Conservation (phyloP, 192 early-diverging fungal genomes). For the Linnemannia hyalina region DNA sequence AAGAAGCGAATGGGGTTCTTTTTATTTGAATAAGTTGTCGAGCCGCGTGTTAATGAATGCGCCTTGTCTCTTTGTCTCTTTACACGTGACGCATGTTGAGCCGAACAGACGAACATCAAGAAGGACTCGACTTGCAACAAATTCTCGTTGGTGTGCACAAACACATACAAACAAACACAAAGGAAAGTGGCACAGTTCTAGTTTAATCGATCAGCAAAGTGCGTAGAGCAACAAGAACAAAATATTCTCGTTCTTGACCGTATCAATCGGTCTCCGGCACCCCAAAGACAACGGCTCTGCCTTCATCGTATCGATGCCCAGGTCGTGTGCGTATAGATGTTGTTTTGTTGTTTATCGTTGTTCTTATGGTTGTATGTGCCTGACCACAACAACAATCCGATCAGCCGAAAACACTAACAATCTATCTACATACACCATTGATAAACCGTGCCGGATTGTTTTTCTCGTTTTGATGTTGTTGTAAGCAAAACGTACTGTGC, state of each 20-base stretch:
- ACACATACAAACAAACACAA: not conserved
- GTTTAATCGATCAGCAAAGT: not conserved
- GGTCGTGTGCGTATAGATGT: not conserved
- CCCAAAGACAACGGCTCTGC: not conserved
- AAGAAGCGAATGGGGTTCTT: not conserved
- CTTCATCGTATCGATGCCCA: not conserved
- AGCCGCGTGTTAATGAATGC: not conserved
- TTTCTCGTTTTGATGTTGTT: not conserved
- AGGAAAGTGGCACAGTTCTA: too few species aligned
- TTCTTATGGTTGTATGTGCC: not conserved
- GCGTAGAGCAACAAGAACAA: not conserved
- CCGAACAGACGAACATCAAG: not conserved
- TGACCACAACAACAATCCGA: slow-evolving; percentile 8
- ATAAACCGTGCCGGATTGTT: not conserved
- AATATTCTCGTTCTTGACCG: not conserved
- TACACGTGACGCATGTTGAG: slow-evolving; percentile 6
- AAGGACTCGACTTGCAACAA: too few species aligned
- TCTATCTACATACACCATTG: not conserved
- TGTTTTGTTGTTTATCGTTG: not conserved
- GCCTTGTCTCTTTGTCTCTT: not conserved
- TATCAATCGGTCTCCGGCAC: not conserved
- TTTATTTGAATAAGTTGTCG: not conserved
- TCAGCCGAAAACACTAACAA: not conserved
- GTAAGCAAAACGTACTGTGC: not conserved
- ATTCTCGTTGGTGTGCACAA: not conserved